Evolutionary conservation across 345 rosid species (phyloP).

Genomic region (Laguncularia racemosa): DNA sequence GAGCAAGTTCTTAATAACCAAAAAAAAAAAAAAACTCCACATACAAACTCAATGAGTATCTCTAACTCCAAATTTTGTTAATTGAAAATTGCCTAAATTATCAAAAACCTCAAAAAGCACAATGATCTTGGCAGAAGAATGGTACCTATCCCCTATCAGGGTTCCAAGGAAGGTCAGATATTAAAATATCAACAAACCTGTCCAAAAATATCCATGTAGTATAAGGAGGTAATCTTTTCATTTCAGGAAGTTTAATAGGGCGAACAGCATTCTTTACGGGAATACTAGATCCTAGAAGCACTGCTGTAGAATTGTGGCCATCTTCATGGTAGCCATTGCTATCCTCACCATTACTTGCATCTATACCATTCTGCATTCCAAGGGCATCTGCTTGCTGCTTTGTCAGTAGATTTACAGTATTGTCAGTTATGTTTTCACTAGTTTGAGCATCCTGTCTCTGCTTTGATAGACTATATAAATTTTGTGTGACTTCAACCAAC

Average conservation of each 20-base stretch:
- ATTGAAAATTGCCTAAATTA: too few species aligned
- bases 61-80: too few species aligned
- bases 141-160: too few species aligned
- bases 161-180: too few species aligned
- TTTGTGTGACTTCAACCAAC: constrained; percentile 47
- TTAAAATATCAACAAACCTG: constrained; percentile 41
- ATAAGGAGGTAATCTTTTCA: constrained; percentile 82
- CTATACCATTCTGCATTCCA: constrained; percentile 54
- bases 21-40: too few species aligned
- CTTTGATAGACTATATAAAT: constrained; percentile 36
- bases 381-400: constrained; percentile 73
- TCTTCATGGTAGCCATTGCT: constrained; percentile 49
- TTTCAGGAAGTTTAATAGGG: constrained; percentile 67
- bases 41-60: too few species aligned
- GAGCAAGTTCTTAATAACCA: too few species aligned
- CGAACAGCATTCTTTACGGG: constrained; percentile 69
- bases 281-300: constrained; percentile 68
- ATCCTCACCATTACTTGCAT: constrained; percentile 36
- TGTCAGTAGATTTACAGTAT: constrained; percentile 48
- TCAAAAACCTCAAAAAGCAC: too few species aligned
- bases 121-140: too few species aligned
- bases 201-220: constrained; percentile 96
- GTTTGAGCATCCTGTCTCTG: constrained; percentile 45
- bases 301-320: constrained; percentile 42
- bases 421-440: constrained; percentile 13